phyloP scores from a whole-genome alignment of 225 moss, liverwort and hornwort genomes.

The Marchantia paleacea region DNA sequence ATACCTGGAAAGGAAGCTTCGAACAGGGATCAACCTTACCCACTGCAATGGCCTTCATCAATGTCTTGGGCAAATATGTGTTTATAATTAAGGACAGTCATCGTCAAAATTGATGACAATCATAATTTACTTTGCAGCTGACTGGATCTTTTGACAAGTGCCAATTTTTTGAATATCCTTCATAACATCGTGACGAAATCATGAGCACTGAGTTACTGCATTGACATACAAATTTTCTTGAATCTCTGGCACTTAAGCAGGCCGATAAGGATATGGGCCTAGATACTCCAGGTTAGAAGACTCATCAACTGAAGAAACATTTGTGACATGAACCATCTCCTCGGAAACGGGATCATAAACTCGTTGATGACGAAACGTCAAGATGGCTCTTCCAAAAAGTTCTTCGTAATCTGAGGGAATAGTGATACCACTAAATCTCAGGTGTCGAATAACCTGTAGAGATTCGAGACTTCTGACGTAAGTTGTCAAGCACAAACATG shows the following conservation, averaged over 20 bases:
- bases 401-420: slow-evolving; percentile 72
- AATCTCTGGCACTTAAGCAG: neutral
- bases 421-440: slow-evolving; percentile 68
- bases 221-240: neutral
- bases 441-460: slow-evolving; percentile 80
- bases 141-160: neutral
- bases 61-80: slow-evolving; percentile 58
- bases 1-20: slow-evolving; percentile 71
- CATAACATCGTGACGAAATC: neutral
- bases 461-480: neutral
- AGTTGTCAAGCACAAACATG: neutral
- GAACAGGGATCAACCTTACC: slow-evolving; percentile 90
- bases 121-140: neutral
- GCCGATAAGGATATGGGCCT: slow-evolving; percentile 89
- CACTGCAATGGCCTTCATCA: slow-evolving; percentile 63
- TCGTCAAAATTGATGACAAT: neutral
- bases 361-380: slow-evolving; percentile 91
- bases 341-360: slow-evolving; percentile 70
- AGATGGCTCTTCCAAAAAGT: slow-evolving; percentile 65
- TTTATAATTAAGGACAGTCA: slow-evolving; percentile 50
- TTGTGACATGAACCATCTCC: slow-evolving; percentile 73
- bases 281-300: slow-evolving; percentile 62
- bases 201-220: neutral
- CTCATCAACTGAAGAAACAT: slow-evolving; percentile 58
- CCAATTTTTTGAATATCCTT: neutral